These are phyloP conservation scores for Chaetomiaceae sp. DNA, from an alignment of 2,329 filamentous ascomycete genomes.

Conservation along the genomic window DNA sequence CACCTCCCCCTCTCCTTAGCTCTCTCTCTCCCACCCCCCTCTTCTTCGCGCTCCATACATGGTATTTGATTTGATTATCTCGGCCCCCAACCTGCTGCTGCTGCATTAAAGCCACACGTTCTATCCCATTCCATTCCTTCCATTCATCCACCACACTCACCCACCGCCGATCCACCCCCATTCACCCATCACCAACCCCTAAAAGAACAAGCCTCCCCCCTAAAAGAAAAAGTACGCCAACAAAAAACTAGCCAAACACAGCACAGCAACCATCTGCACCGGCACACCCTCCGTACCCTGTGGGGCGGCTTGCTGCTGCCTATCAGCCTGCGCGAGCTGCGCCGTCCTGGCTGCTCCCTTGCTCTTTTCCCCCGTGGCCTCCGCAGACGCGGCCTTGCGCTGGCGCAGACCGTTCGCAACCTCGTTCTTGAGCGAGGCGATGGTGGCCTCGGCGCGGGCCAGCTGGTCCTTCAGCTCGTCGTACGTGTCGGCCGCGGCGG, in stretches of 20 bases:
- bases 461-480: slow-evolving; percentile 30
- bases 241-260: slow-evolving; percentile 88
- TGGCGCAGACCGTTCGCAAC: slow-evolving; percentile 62
- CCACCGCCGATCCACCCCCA: no score
- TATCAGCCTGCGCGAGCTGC: slow-evolving; percentile 46
- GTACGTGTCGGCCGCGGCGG: slow-evolving; percentile 23
- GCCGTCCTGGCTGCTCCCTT: slow-evolving; percentile 49
- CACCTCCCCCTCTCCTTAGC: not conserved
- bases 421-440: slow-evolving; percentile 64
- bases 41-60: slow-evolving; percentile 1
- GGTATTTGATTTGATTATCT: slow-evolving; percentile 2
- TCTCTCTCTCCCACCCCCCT: not conserved
- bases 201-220: not conserved
- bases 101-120: slow-evolving; percentile 1
- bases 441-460: slow-evolving; percentile 66
- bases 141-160: not conserved
- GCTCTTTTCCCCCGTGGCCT: slow-evolving; percentile 38
- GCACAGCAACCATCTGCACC: slow-evolving; percentile 73
- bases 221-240: slow-evolving; percentile 87
- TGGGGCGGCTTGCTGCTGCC: slow-evolving; percentile 38
- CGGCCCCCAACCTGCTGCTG: not conserved
- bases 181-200: no score
- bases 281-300: slow-evolving; percentile 72
- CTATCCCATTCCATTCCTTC: not conserved
- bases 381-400: slow-evolving; percentile 55